Evolutionary conservation across 441 rosid genomes (phyloP).

Genomic region (Aleurites moluccanus): DNA sequence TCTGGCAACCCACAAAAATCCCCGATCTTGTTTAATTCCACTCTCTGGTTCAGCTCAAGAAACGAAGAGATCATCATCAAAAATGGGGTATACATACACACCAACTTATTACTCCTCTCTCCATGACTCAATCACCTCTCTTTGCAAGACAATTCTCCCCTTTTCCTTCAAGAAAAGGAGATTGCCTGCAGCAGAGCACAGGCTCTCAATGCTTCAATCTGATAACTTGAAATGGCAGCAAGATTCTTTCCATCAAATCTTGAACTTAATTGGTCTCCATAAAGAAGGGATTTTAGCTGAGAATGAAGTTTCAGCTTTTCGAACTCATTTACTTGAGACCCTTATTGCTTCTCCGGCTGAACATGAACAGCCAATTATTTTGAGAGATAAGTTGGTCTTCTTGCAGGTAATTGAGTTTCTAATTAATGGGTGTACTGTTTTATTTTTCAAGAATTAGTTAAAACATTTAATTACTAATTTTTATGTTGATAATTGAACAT

Average conservation of each 20-base stretch:
- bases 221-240: slow-evolving; percentile 86
- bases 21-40: slow-evolving; percentile 8
- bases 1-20: slow-evolving; percentile 30
- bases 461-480: background rate
- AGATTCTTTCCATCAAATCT: slow-evolving; percentile 71
- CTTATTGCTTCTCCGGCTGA: slow-evolving; percentile 54
- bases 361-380: slow-evolving; percentile 47
- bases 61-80: slow-evolving; percentile 20
- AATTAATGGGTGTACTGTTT: background rate
- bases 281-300: slow-evolving; percentile 63
- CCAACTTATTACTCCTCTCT: slow-evolving; percentile 75
- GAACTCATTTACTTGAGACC: slow-evolving; percentile 61
- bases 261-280: slow-evolving; percentile 65
- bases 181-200: slow-evolving; percentile 49
- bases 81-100: slow-evolving; percentile 66
- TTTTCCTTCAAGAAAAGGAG: slow-evolving; percentile 64
- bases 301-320: slow-evolving; percentile 52
- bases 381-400: slow-evolving; percentile 66
- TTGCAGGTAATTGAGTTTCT: slow-evolving; percentile 48
- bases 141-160: slow-evolving; percentile 74
- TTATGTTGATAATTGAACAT: background rate
- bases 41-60: slow-evolving; percentile 13
- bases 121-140: slow-evolving; percentile 74
- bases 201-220: slow-evolving; percentile 58
- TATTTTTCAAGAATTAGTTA: background rate